phyloP scores from a whole-genome alignment of 805 yeast genomes.

The Saccharomycopsis malanga region DNA sequence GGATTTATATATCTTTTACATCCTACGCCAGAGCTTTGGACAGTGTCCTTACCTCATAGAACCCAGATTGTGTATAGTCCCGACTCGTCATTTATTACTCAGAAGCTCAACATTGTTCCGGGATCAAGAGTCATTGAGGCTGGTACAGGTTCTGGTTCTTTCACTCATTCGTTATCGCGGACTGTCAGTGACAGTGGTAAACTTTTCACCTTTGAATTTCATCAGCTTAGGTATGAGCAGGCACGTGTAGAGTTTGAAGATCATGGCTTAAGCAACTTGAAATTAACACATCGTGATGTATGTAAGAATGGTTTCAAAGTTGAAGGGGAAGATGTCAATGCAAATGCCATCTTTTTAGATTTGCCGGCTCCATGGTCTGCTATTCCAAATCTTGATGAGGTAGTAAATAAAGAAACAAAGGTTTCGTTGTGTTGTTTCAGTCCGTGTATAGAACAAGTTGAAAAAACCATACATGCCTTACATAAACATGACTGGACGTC shows the following conservation, averaged over 20 bases:
- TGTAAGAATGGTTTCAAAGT: conserved; percentile 78
- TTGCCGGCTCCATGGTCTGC: conserved; percentile 98
- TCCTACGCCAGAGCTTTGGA: conserved; percentile 96
- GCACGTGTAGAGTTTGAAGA: conserved; percentile 69
- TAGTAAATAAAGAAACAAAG: conserved; percentile 44
- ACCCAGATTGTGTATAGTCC: conserved; percentile 97
- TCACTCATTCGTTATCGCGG: conserved; percentile 87
- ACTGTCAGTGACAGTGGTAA: conserved; percentile 56
- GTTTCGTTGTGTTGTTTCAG: conserved; percentile 89
- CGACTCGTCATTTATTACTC: conserved; percentile 86
- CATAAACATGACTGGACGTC: conserved; percentile 73
- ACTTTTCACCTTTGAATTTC: conserved; percentile 85
- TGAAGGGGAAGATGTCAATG: conserved; percentile 39
- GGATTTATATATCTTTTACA: conserved; percentile 83
- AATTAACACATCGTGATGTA: conserved; percentile 89
- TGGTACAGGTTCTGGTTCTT: conserved; percentile 96
- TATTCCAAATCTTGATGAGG: conserved; percentile 60
- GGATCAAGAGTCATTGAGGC: conserved; percentile 87
- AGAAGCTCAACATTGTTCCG: conserved; percentile 64
- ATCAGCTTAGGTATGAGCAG: conserved; percentile 71
- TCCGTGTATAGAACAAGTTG: conserved; percentile 97
- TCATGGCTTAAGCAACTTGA: conserved; percentile 51
- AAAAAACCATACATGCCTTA: conserved; percentile 71
- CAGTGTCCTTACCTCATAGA: conserved; percentile 90
- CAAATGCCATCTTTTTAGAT: conserved; percentile 78